phyloP scores from a whole-genome alignment of 495 filamentous ascomycete genomes.

The Talaromyces adpressus region DNA sequence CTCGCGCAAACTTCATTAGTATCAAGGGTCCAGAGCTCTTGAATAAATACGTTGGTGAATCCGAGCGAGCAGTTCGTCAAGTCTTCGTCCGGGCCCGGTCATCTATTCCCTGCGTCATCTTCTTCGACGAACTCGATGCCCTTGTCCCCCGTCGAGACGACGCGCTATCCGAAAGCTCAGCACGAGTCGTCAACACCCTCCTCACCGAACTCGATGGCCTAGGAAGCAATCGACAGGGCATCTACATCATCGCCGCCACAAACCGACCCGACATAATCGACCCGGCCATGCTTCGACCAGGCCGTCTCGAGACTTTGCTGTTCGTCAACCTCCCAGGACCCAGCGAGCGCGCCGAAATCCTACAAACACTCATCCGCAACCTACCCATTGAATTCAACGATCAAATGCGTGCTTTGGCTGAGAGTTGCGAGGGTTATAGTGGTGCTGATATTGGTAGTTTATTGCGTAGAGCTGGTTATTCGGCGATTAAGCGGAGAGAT shows the following conservation, averaged over 20 bases:
- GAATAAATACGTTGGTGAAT: conserved; percentile 95
- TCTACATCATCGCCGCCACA: conserved; percentile 93
- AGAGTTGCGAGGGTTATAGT: conserved; percentile 76
- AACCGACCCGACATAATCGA: conserved; percentile 97
- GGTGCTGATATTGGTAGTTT: conserved; percentile 84
- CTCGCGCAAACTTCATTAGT: conserved; percentile 93
- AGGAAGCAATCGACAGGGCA: conserved; percentile 64
- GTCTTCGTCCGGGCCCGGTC: conserved; percentile 86
- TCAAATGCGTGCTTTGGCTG: conserved; percentile 48
- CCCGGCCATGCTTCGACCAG: conserved; percentile 87
- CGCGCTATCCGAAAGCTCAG: conserved; percentile 70
- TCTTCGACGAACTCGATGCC: conserved; percentile 96
- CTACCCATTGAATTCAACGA: conserved; percentile 46
- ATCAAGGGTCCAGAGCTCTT: conserved; percentile 93
- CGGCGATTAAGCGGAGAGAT: conserved; percentile 59
- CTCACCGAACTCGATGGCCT: conserved; percentile 95
- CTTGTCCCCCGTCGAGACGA: conserved; percentile 81
- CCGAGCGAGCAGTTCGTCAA: conserved; percentile 84
- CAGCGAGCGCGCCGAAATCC: conserved; percentile 76
- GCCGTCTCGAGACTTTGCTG: conserved; percentile 79
- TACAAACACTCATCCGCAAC: conserved; percentile 68
- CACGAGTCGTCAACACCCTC: conserved; percentile 89
- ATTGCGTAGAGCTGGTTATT: conserved; percentile 67
- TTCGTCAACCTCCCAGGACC: conserved; percentile 83
- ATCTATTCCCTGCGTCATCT: conserved; percentile 85